Conservation (phyloP, 441 rosid species). For the Corymbia calophylla region DNA sequence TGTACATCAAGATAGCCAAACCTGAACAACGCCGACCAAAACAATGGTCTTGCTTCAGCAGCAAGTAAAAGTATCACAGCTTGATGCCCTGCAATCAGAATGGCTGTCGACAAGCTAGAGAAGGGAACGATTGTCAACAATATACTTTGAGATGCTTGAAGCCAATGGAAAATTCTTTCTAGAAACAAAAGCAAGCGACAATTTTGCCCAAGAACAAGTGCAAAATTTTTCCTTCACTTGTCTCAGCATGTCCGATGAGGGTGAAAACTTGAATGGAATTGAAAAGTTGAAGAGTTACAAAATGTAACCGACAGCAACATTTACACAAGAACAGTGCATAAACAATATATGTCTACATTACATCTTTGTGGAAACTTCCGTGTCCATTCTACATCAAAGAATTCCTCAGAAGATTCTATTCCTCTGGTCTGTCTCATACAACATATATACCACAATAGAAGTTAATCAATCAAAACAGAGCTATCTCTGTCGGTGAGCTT, state of each 20-base stretch:
- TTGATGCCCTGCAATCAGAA: slow-evolving; percentile 2
- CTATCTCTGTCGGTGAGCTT: background rate
- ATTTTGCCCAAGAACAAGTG: slow-evolving; percentile 1
- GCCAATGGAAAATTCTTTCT: background rate
- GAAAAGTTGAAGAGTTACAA: background rate
- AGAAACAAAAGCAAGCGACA: slow-evolving; percentile 1
- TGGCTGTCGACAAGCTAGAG: slow-evolving; percentile 12
- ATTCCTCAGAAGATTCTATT: background rate
- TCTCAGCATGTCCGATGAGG: background rate
- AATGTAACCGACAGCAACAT: background rate
- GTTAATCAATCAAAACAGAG: background rate
- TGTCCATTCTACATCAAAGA: background rate
- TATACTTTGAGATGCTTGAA: background rate
- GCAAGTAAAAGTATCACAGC: background rate
- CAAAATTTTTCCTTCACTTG: slow-evolving; percentile 8
- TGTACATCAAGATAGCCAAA: slow-evolving; percentile 1
- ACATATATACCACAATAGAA: background rate
- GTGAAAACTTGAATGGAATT: background rate
- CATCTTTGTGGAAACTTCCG: background rate
- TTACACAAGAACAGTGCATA: background rate
- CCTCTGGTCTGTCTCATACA: background rate
- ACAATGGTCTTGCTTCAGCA: background rate
- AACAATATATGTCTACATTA: background rate
- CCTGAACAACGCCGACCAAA: background rate
- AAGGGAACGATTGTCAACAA: background rate